phyloP scores from a whole-genome alignment of 2,329 filamentous ascomycete species.

The Aspergillus sojae region DNA sequence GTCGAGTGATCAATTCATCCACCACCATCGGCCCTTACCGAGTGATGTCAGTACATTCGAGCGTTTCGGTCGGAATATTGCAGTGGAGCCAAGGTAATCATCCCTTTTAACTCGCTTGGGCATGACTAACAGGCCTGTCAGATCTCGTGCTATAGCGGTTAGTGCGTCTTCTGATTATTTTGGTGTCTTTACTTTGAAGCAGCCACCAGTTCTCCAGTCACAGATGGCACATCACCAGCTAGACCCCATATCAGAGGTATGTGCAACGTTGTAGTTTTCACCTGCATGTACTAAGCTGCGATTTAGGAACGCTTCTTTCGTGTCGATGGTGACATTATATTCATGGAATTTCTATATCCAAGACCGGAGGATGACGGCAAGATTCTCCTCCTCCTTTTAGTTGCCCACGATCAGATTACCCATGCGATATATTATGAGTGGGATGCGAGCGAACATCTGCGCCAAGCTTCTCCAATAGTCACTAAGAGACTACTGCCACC shows the following conservation, averaged over 20 bases:
- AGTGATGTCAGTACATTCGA: conserved; percentile 55
- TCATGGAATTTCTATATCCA: conserved; percentile 84
- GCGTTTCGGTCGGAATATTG: conserved; percentile 66
- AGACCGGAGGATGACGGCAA: conserved; percentile 65
- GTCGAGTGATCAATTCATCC: conserved; percentile 60
- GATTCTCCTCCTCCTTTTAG: conserved; percentile 73
- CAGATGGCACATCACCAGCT: conserved; percentile 55
- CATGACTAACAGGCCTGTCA: conserved; percentile 23
- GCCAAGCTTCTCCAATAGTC: conserved; percentile 29
- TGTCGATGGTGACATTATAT: conserved; percentile 75
- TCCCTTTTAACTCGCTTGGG: background rate
- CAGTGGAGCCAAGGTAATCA: conserved; percentile 72
- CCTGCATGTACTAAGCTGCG: background rate
- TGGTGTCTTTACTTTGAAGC: conserved; percentile 70
- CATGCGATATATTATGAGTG: conserved; percentile 56
- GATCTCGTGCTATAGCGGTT: conserved; percentile 64
- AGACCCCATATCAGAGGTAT: conserved; percentile 62
- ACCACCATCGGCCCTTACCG: conserved; percentile 62
- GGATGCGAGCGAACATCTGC: conserved; percentile 48
- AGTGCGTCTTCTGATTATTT: conserved; percentile 72
- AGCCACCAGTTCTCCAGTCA: conserved; percentile 54
- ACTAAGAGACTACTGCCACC: conserved; percentile 34
- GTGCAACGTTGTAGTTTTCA: conserved; percentile 9
- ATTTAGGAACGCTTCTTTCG: conserved; percentile 50
- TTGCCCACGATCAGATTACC: conserved; percentile 48